Evolutionary conservation across 805 yeast species (phyloP).

Genomic region (Cyberlindnera maclurae): DNA sequence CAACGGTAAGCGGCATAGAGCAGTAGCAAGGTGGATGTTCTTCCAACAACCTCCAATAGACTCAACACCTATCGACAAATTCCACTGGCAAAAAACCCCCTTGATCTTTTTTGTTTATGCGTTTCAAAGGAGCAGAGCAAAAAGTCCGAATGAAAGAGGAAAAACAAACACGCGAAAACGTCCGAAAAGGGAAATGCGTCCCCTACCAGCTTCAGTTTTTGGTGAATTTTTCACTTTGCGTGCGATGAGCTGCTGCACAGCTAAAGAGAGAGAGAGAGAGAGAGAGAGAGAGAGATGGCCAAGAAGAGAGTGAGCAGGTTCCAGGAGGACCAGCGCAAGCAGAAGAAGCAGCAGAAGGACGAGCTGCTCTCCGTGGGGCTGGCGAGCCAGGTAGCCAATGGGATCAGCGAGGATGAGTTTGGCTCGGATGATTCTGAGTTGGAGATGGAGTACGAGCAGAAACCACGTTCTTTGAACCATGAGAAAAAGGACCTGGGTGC

Average conservation of each 20-base stretch:
- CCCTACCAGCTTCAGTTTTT: neutral
- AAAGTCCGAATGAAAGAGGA: neutral
- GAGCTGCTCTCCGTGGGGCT: slow-evolving; percentile 18
- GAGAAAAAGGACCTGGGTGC: slow-evolving; percentile 51
- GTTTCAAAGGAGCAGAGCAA: too few species aligned
- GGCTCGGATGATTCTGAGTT: slow-evolving; percentile 49
- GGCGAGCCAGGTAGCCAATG: slow-evolving; percentile 12
- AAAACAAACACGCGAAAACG: slow-evolving; percentile 1
- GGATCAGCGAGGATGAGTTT: neutral
- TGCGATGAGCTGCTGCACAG: neutral
- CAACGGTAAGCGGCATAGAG: too few species aligned
- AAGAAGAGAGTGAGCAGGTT: slow-evolving; percentile 31
- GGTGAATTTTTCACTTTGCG: neutral
- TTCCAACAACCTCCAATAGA: too few species aligned
- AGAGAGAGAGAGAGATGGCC: slow-evolving; percentile 28
- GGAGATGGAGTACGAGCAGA: slow-evolving; percentile 72
- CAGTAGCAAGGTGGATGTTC: too few species aligned
- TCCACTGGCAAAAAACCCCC: too few species aligned
- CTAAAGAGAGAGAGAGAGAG: neutral
- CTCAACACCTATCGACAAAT: too few species aligned
- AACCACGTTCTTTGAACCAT: slow-evolving; percentile 51
- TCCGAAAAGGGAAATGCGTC: neutral
- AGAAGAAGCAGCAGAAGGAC: slow-evolving; percentile 20
- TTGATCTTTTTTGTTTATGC: too few species aligned
- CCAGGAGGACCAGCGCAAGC: slow-evolving; percentile 26